Base-by-base conservation (phyloP, 2,329 filamentous ascomycete species). In the Calonectria multiphialidica region DNA sequence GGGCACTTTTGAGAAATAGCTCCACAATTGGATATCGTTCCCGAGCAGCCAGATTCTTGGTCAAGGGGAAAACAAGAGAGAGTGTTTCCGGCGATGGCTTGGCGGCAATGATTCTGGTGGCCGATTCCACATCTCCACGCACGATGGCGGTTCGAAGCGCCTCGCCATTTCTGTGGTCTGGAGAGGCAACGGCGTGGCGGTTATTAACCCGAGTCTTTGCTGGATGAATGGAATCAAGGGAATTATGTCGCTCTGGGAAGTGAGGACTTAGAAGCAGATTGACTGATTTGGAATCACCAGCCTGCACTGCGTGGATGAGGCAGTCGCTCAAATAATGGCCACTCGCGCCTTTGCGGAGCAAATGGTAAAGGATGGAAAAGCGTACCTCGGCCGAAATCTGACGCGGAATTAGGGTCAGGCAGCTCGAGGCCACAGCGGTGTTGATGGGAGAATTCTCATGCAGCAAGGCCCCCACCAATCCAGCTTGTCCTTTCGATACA, bases 311-410 rank as follows among this genome's bases (percentile, higher is more conserved):
- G 47, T 88, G 84, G 13, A 91, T 82, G 30, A 91, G 80, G 28
- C 86, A 87, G 33, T 91, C 86, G 66, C 88, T 82, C 18, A 91
- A 77, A 0, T 84, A 79, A 0, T 75, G 66, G 0, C 89, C 90
- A 5, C 80, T 82, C 1, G 90, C 90, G 0, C 90, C 90, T 73
- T 87, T 88, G 15, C 82, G 84, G 18, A 91, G 79, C 2, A 91
- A 81, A 0, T 87, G 77, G 30, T 80, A 82, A 0, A 91, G 81
- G 0, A 90, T 73, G 0, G 81, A 75, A 28, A 85, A 80, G 1
- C 89, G 85, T 8, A 86, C 84, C 50, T 88, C 87, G 23, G 84
- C 82, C 1, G 82, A 76, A 21, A 86, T 82, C 33, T 87, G 84
- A 72, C 87, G 87, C 0, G 88, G 87, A 5, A 91, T 84, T 21